Evolutionary conservation across 805 yeast genomes (phyloP).

Genomic region (Metschnikowia proteae): DNA sequence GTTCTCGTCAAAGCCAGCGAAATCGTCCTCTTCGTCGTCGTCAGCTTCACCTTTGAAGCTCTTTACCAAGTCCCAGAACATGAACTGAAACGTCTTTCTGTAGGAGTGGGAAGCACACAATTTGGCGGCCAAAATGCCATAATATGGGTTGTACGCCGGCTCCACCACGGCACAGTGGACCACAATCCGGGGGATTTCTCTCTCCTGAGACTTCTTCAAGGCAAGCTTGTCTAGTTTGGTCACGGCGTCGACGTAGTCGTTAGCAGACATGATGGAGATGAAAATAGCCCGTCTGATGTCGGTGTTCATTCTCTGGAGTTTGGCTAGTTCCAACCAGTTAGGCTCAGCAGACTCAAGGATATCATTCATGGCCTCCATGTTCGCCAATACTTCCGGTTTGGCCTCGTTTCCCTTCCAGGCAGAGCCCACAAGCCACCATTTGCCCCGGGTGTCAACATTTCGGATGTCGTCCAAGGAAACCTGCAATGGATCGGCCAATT

Average conservation of each 20-base stretch:
- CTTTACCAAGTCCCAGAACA: slow-evolving; percentile 80
- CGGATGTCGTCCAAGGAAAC: slow-evolving; percentile 81
- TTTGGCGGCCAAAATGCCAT: slow-evolving; percentile 73
- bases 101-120: slow-evolving; percentile 70
- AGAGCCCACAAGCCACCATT: slow-evolving; percentile 99
- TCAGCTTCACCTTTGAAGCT: slow-evolving; percentile 54
- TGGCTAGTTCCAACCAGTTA: slow-evolving; percentile 86
- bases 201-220: slow-evolving; percentile 72
- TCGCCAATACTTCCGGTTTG: slow-evolving; percentile 23
- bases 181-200: slow-evolving; percentile 82
- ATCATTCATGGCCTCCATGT: slow-evolving; percentile 50
- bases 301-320: slow-evolving; percentile 87
- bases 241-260: slow-evolving; percentile 85
- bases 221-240: slow-evolving; percentile 75
- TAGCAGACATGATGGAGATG: slow-evolving; percentile 91
- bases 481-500: slow-evolving; percentile 69
- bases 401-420: slow-evolving; percentile 80
- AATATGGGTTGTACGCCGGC: slow-evolving; percentile 83
- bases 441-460: slow-evolving; percentile 74
- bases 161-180: slow-evolving; percentile 86
- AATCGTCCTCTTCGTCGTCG: slow-evolving; percentile 40
- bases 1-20: slow-evolving; percentile 33
- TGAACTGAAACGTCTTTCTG: slow-evolving; percentile 82
- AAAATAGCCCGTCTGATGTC: slow-evolving; percentile 92
- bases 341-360: slow-evolving; percentile 69